These are phyloP conservation scores for Nidularia pulvinata DNA, from an alignment of 768 basidiomycete genomes.

Conservation along the genomic window DNA sequence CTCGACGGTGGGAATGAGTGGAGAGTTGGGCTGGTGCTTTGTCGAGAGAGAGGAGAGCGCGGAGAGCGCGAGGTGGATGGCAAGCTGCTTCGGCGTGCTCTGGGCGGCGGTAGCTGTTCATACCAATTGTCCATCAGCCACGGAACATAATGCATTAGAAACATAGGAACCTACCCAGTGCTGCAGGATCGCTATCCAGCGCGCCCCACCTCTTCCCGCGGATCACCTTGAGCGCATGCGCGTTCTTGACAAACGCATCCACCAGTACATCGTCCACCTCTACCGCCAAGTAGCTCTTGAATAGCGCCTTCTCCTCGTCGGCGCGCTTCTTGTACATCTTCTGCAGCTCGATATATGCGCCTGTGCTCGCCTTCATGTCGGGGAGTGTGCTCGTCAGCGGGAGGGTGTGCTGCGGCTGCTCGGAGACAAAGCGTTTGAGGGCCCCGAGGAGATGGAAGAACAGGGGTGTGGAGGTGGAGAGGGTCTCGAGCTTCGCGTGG, in stretches of 20 bases:
- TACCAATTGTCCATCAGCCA: constrained; percentile 1
- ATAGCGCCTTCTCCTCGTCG: constrained; percentile 60
- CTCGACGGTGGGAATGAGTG: constrained; percentile 41
- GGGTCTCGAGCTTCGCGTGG: constrained; percentile 47
- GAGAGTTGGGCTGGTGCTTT: constrained; percentile 20
- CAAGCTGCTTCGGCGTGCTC: constrained; percentile 49
- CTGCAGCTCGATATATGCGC: constrained; percentile 82
- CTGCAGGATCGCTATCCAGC: constrained; percentile 45
- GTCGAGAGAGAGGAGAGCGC: constrained; percentile 42
- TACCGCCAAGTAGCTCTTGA: constrained; percentile 48
- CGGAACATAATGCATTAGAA: not conserved
- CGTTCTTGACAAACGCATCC: constrained; percentile 79
- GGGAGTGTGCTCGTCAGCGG: constrained; percentile 89
- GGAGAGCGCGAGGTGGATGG: constrained; percentile 75
- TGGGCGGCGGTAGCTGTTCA: constrained; percentile 37
- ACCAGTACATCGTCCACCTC: constrained; percentile 52
- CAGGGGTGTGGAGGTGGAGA: constrained; percentile 47
- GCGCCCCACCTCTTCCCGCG: constrained; percentile 63
- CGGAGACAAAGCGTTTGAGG: constrained; percentile 59
- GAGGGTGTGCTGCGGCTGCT: constrained; percentile 56
- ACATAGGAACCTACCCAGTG: constrained; percentile 41
- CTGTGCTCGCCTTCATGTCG: constrained; percentile 95
- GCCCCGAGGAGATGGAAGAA: constrained; percentile 83
- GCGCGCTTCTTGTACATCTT: constrained; percentile 81
- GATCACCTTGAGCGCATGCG: constrained; percentile 70